A percentile compares a stretch with the other conserved stretches of the same genome.
phyloP scores from a whole-genome alignment of 352 stramenopile species.

The Globisporangium apiculatum region DNA sequence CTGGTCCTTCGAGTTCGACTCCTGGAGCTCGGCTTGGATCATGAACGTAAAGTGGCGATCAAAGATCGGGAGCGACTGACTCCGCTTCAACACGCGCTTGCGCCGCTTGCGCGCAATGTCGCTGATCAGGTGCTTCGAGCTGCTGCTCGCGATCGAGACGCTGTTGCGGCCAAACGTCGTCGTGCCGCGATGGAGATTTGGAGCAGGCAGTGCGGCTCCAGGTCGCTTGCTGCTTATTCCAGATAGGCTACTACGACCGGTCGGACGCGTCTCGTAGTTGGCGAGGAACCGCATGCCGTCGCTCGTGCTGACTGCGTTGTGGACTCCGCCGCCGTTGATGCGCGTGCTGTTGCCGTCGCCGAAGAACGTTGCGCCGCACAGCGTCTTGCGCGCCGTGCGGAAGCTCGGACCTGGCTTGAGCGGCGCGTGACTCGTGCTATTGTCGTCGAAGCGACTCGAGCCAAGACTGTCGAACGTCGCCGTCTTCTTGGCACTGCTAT shows the following conservation, averaged over 20 bases:
- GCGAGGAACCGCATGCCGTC: conserved; percentile 54
- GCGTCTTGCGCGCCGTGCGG: conserved; percentile 25
- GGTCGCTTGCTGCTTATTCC: neutral
- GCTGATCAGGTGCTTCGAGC: conserved; percentile 12
- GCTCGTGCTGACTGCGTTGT: conserved; percentile 28
- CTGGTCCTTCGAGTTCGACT: conserved; percentile 53
- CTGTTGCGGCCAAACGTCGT: conserved; percentile 10
- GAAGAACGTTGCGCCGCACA: conserved; percentile 30
- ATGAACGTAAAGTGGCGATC: conserved; percentile 50
- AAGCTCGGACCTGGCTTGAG: conserved; percentile 13
- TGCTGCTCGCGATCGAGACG: conserved; percentile 7
- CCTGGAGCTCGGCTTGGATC: conserved; percentile 42
- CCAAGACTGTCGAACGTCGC: neutral
- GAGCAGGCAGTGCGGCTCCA: no score
- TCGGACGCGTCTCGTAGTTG: conserved; percentile 39
- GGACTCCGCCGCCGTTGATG: conserved; percentile 6
- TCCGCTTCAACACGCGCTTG: conserved; percentile 47
- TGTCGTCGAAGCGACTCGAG: neutral
- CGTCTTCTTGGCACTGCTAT: conserved; percentile 6
- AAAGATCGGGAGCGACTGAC: conserved; percentile 56
- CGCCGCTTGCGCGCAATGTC: conserved; percentile 14
- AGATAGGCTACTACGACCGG: conserved; percentile 4
- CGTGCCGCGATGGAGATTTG: conserved; percentile 10
- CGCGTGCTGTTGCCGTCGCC: conserved; percentile 3
- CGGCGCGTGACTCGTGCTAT: neutral